Evolutionary conservation across 2,329 filamentous ascomycete genomes (phyloP).

Genomic region (Echinosphaeria canescens): DNA sequence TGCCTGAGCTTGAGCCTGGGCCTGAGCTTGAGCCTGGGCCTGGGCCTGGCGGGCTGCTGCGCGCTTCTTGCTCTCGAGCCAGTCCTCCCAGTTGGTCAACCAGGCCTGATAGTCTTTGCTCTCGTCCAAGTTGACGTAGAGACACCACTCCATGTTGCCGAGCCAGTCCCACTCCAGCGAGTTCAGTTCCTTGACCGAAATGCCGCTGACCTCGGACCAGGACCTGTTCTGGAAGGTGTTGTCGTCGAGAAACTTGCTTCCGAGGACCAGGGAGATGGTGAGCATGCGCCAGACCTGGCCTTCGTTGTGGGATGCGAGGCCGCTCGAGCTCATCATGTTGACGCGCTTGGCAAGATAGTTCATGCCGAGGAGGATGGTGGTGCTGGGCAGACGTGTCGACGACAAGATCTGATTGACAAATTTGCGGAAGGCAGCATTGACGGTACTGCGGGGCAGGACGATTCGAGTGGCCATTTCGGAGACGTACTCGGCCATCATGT

Average conservation of each 20-base stretch:
- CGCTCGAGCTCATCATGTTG: constrained; percentile 42
- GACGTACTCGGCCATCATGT: constrained; percentile 88
- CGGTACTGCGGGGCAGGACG: constrained; percentile 24
- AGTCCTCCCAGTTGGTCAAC: constrained; percentile 37
- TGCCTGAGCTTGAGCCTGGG: too few relatives aligned
- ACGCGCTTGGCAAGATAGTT: constrained; percentile 75
- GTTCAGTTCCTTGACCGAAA: constrained; percentile 68
- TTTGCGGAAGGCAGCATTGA: constrained; percentile 64
- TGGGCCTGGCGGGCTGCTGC: too few relatives aligned
- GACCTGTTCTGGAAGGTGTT: constrained; percentile 96
- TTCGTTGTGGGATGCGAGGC: constrained; percentile 33
- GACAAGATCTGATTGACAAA: constrained; percentile 83
- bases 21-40: constrained; percentile 22
- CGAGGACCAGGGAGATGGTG: constrained; percentile 65
- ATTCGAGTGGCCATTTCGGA: constrained; percentile 59
- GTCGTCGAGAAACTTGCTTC: constrained; percentile 91
- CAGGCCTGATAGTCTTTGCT: constrained; percentile 48
- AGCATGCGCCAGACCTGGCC: constrained; percentile 74
- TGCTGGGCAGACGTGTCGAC: constrained; percentile 74
- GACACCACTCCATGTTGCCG: constrained; percentile 56
- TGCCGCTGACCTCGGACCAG: constrained; percentile 89
- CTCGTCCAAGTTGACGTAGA: constrained; percentile 68
- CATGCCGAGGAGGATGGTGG: constrained; percentile 76
- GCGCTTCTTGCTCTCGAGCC: constrained; percentile 29
- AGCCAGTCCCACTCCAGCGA: constrained; percentile 77